phyloP scores from a whole-genome alignment of 208 protist species.

The Phytomonas sp. region DNA sequence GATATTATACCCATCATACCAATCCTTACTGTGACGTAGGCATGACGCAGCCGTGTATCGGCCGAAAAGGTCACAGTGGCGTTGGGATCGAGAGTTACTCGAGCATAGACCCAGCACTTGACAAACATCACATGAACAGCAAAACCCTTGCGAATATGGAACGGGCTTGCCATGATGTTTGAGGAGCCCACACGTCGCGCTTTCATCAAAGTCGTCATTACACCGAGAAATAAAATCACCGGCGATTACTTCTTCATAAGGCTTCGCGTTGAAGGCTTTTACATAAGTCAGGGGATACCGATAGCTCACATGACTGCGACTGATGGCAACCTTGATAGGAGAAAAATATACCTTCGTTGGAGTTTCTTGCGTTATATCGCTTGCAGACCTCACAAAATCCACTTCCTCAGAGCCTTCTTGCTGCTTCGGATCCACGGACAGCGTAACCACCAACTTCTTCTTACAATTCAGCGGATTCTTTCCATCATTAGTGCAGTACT shows the following conservation, averaged over 20 bases:
- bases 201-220: conserved; percentile 34
- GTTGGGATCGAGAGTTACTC: conserved; percentile 33
- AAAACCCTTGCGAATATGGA: conserved; percentile 81
- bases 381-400: conserved; percentile 42
- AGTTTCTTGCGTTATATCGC: conserved; percentile 32
- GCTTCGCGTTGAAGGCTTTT: conserved; percentile 79
- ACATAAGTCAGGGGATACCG: conserved; percentile 79
- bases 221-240: conserved; percentile 45
- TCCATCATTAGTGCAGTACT: conserved; percentile 54
- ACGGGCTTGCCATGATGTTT: conserved; percentile 32
- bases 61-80: conserved; percentile 53
- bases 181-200: conserved; percentile 65
- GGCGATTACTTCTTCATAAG: conserved; percentile 56
- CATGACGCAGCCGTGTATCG: conserved; percentile 59
- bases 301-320: conserved; percentile 55
- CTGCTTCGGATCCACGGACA: conserved; percentile 64
- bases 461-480: conserved; percentile 38
- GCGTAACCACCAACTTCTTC: conserved; percentile 70
- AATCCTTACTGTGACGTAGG: conserved; percentile 62
- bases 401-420: conserved; percentile 49
- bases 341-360: conserved; percentile 30
- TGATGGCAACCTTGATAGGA: conserved; percentile 51
- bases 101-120: conserved; percentile 50
- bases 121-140: conserved; percentile 73
- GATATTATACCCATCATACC: conserved; percentile 82